Evolutionary conservation across 768 basidiomycete species (phyloP).

Genomic region (Macrolepiota fuliginosa): DNA sequence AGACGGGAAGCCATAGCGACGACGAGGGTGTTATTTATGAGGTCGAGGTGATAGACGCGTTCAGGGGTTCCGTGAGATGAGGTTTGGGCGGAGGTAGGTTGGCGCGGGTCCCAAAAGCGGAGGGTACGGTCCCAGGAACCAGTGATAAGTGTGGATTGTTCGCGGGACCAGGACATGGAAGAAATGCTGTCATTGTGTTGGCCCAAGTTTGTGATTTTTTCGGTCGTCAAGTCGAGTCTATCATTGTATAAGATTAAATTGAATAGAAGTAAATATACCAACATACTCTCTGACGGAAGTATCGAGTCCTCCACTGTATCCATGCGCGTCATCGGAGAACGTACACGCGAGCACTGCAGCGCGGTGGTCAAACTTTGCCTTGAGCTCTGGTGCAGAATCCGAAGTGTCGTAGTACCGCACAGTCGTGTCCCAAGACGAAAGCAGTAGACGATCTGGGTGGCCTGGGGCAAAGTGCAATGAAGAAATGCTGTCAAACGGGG

Average conservation of each 20-base stretch:
- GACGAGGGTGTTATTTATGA: conserved; percentile 76
- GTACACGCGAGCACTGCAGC: conserved; percentile 85
- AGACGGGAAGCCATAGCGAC: conserved; percentile 91
- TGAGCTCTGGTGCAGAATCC: conserved; percentile 56
- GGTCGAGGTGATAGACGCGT: conserved; percentile 82
- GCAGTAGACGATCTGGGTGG: conserved; percentile 75
- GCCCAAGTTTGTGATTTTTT: conserved; percentile 72
- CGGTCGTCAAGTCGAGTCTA: conserved; percentile 77
- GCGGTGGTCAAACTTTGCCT: conserved; percentile 84
- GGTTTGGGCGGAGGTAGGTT: conserved; percentile 44
- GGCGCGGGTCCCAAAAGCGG: conserved; percentile 82
- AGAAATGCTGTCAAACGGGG: conserved; percentile 86
- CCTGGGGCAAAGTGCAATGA: conserved; percentile 78
- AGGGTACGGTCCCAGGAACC: conserved; percentile 93
- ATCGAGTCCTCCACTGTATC: conserved; percentile 86
- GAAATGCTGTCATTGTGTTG: conserved; percentile 82
- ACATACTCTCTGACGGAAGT: conserved; percentile 78
- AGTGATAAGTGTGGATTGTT: conserved; percentile 68
- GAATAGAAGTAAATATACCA: background rate
- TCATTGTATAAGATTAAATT: background rate
- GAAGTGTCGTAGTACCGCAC: conserved; percentile 54
- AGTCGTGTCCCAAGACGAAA: conserved; percentile 87
- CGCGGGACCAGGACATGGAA: conserved; percentile 65
- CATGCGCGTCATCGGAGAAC: conserved; percentile 67
- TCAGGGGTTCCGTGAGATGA: conserved; percentile 70